These are phyloP conservation scores for Aspergillus texensis DNA, from an alignment of 2,329 filamentous ascomycete species.

Conservation along the genomic window DNA sequence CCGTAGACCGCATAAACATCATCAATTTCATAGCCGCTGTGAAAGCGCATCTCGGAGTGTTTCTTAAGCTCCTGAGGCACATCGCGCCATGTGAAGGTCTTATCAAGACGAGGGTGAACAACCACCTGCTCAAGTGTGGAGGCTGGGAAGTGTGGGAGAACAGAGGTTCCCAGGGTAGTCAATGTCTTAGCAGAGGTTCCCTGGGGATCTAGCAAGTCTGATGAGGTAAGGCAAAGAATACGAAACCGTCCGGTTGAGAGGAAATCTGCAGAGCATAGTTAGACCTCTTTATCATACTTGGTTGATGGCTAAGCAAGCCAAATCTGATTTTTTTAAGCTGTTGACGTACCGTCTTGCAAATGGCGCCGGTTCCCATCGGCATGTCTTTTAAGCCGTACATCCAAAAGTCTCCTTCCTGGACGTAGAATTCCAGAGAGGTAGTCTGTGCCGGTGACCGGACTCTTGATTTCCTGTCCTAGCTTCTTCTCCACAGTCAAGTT, in stretches of 20 bases:
- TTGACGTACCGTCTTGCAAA: conserved; percentile 38
- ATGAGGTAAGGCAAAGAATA: conserved; percentile 38
- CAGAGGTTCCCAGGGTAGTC: conserved; percentile 20
- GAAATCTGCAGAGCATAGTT: conserved; percentile 29
- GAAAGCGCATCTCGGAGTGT: conserved; percentile 40
- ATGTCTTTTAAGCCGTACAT: conserved; percentile 38
- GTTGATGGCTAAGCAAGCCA: not conserved
- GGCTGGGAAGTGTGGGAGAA: conserved; percentile 29
- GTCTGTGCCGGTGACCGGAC: conserved; percentile 35
- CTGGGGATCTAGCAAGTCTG: conserved; percentile 35
- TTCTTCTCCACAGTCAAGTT: conserved; percentile 32
- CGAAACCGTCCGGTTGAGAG: conserved; percentile 41
- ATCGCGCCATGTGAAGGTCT: conserved; percentile 37
- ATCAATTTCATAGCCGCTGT: conserved; percentile 36
- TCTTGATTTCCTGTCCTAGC: conserved; percentile 11
- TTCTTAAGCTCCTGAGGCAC: conserved; percentile 34
- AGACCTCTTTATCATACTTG: not conserved
- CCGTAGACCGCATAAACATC: conserved; percentile 42
- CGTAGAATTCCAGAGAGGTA: conserved; percentile 38
- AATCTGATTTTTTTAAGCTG: not conserved
- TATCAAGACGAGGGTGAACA: conserved; percentile 33
- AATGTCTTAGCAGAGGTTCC: conserved; percentile 32
- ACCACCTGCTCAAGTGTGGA: conserved; percentile 38
- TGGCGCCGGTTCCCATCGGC: conserved; percentile 40
- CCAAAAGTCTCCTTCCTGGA: conserved; percentile 38